phyloP scores from a whole-genome alignment of 345 rosid genomes.

The Aquilaria malaccensis region DNA sequence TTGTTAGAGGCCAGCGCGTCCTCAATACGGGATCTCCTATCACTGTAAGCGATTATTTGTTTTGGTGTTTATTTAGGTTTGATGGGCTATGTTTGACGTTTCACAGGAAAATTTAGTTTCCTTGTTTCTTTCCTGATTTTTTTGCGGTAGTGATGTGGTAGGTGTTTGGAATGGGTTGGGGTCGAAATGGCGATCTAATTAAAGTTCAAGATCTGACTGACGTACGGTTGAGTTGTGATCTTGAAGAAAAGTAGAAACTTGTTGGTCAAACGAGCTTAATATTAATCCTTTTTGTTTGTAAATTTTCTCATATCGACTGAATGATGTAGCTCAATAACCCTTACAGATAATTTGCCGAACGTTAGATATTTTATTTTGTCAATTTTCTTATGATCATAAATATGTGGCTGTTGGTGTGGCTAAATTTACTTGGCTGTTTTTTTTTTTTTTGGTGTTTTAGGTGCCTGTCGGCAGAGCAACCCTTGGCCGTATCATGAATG shows the following conservation, averaged over 20 bases:
- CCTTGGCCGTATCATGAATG: conserved; percentile 88
- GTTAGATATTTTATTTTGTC: neutral
- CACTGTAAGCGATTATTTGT: conserved; percentile 35
- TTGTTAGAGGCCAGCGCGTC: conserved; percentile 65
- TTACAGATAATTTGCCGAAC: too few relatives aligned
- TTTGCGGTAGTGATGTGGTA: neutral
- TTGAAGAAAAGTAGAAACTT: neutral
- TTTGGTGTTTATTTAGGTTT: too few relatives aligned
- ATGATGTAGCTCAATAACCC: too few relatives aligned
- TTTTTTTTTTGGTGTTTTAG: conserved; percentile 22
- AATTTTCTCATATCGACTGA: too few relatives aligned
- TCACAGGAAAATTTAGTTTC: neutral
- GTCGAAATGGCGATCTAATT: too few relatives aligned
- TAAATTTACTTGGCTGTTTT: too few relatives aligned
- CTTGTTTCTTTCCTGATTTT: neutral
- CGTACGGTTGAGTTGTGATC: neutral
- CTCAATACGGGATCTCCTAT: conserved; percentile 86
- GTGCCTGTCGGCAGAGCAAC: conserved; percentile 94
- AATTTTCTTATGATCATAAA: neutral
- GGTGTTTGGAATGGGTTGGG: neutral
- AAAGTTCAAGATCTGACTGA: too few relatives aligned
- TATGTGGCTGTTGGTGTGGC: too few relatives aligned
- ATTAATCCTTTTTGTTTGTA: too few relatives aligned
- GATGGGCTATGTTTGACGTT: too few relatives aligned
- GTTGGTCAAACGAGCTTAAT: neutral